phyloP scores from a whole-genome alignment of 129 eudicot species.

The Pulicaria dysenterica region DNA sequence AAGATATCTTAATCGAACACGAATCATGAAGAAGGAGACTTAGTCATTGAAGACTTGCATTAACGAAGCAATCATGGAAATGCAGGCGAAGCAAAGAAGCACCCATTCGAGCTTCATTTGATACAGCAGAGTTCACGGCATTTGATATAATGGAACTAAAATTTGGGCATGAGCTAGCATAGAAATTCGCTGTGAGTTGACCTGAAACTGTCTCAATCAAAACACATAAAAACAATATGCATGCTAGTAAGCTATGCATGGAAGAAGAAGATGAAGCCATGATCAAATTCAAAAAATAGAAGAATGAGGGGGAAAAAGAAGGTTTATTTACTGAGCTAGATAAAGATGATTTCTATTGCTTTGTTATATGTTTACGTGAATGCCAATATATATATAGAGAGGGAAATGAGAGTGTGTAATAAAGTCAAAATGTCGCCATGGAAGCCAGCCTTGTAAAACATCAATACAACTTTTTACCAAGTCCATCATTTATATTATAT shows the following conservation, averaged over 20 bases:
- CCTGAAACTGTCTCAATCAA: slow-evolving; percentile 30
- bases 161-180: slow-evolving; percentile 44
- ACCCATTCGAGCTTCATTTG: slow-evolving; percentile 46
- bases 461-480: neutral
- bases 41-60: slow-evolving; percentile 37
- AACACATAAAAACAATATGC: slow-evolving; percentile 14
- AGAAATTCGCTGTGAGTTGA: slow-evolving; percentile 47
- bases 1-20: neutral
- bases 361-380: neutral
- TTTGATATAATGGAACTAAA: slow-evolving; percentile 30
- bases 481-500: too few species aligned
- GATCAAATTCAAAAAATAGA: neutral
- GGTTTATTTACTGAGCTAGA: too few species aligned
- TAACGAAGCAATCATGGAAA: slow-evolving; percentile 50
- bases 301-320: neutral
- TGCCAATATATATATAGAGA: slow-evolving; percentile 21
- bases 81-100: slow-evolving; percentile 54
- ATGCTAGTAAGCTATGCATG: slow-evolving; percentile 10
- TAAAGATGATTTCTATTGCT: slow-evolving; percentile 4
- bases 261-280: slow-evolving; percentile 17
- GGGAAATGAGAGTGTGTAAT: neutral
- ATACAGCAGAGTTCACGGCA: slow-evolving; percentile 36
- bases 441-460: neutral
- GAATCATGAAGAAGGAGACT: neutral
- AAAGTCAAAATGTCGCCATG: too few species aligned